Base-by-base conservation (phyloP, 352 stramenopile species). In the Globisporangium heterothallicum region DNA sequence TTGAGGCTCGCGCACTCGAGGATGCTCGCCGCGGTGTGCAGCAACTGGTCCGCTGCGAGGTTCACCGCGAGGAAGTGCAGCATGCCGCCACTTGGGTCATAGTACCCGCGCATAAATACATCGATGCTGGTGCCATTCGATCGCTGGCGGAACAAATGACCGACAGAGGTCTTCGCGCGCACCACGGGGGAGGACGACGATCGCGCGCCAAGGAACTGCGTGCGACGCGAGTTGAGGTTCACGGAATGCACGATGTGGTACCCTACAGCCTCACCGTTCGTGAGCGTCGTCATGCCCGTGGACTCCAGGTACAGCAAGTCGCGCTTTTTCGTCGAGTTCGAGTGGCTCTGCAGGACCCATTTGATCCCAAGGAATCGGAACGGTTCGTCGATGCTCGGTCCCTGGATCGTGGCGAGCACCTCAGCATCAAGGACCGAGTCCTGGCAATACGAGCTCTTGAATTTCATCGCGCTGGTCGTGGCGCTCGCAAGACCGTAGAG, bases 281-380 rank as follows among this genome's bases (percentile, higher is more conserved):
- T 44, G 13, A 73, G 53, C 0, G 64, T 75, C 21, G 81, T 84
- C 13, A 64, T 67, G 26, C 78, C 78, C n/a, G 73, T 81, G 49
- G 72, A 50, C 56, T 88, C 78, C 35, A 88, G 52, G 47, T 79
- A 88, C 27, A 88, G 68, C 52, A 86, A 73, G 56, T 88, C 78
- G 51, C 78, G 58, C 43, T 82, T 77, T 50, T 78, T 72, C 32
- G 73, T 61, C 53, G 78, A 65, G 41, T 83, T 65, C 58, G 81
- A 54, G 43, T 85, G 72, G 41, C 75, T 72, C 5, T 73, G 68
- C 36, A 86, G 49, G 18, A 72, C 59, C 74, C 75, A 88, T 63
- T 88, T 88, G 64, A 88, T 64, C 14, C 68, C 70, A 22, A 88
- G 51, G 29, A 73, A 72, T 16, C 64, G 61, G 58, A 88, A 86